Evolutionary conservation across 352 stramenopile species (phyloP).

Genomic region (Globisporangium sylvaticum): DNA sequence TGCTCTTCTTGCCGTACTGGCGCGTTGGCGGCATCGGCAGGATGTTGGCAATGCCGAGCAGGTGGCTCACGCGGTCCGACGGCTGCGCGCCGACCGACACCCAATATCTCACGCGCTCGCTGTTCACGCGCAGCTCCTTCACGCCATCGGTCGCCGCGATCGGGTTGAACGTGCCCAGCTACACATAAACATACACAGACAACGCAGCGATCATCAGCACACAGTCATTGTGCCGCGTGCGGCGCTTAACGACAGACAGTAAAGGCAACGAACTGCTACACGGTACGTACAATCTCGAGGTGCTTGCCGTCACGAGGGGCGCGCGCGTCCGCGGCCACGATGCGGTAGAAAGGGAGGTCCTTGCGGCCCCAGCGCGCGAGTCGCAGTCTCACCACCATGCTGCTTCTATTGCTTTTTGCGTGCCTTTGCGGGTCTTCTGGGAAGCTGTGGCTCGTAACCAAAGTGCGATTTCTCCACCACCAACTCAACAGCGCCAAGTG

Average conservation of each 20-base stretch:
- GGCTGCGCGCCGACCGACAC: slow-evolving; percentile 85
- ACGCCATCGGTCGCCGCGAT: slow-evolving; percentile 79
- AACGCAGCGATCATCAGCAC: not conserved
- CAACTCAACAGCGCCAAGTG: not conserved
- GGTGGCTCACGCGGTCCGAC: slow-evolving; percentile 76
- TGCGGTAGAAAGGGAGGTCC: slow-evolving; percentile 88
- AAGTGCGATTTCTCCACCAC: not conserved
- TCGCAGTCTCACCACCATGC: slow-evolving; percentile 85
- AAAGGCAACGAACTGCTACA: not conserved
- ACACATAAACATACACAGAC: not conserved
- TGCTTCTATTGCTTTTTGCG: not conserved
- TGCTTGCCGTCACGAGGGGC: slow-evolving; percentile 82
- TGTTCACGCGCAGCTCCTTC: slow-evolving; percentile 87
- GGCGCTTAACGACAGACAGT: not conserved
- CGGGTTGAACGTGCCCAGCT: slow-evolving; percentile 87
- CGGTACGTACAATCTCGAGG: slow-evolving; percentile 76
- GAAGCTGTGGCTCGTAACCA: slow-evolving; percentile 2
- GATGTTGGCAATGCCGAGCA: slow-evolving; percentile 80
- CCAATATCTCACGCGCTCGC: slow-evolving; percentile 84
- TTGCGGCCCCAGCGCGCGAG: slow-evolving; percentile 84
- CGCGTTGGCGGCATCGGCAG: slow-evolving; percentile 81
- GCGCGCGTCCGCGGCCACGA: slow-evolving; percentile 80
- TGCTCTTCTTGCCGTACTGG: slow-evolving; percentile 82
- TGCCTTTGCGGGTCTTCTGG: not conserved
- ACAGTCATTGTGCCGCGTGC: not conserved